Evolutionary conservation across 768 basidiomycete genomes (phyloP).

Genomic region (Dacryopinax spathularia): DNA sequence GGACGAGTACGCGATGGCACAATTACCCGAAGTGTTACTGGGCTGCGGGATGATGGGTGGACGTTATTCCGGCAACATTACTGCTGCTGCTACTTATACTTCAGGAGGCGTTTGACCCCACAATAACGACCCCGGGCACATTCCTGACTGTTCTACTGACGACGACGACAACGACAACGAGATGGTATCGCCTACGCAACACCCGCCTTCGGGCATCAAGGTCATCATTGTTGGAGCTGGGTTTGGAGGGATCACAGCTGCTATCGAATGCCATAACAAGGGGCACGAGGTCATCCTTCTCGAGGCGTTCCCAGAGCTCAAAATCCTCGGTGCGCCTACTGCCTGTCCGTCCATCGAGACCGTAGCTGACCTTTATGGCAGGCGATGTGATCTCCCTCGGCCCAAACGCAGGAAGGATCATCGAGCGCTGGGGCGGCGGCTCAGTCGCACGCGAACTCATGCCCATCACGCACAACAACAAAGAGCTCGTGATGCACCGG

Average conservation of each 20-base stretch:
- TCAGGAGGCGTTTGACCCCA: not conserved
- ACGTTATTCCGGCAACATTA: not conserved
- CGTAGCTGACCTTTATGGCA: too few species aligned
- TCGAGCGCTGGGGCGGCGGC: constrained; percentile 15
- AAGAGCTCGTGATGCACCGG: constrained; percentile 14
- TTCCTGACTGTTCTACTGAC: too few species aligned
- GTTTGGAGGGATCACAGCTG: constrained; percentile 20
- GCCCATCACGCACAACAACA: constrained; percentile 12
- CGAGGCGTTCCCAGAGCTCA: constrained; percentile 15
- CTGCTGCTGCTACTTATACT: not conserved
- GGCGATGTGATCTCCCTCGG: constrained; percentile 13
- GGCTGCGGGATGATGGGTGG: not conserved
- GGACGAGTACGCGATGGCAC: not conserved
- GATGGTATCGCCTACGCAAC: not conserved
- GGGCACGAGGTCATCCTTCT: constrained; percentile 17
- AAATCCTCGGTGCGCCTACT: constrained; percentile 9
- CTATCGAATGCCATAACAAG: constrained; percentile 20
- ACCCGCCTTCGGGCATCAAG: constrained; percentile 1
- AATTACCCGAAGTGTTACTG: not conserved
- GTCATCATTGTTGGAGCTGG: constrained; percentile 16
- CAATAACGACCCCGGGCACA: not conserved
- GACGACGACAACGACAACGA: not conserved
- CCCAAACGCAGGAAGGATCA: constrained; percentile 17
- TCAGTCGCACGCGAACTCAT: constrained; percentile 7
- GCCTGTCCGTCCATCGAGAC: too few species aligned